phyloP scores from a whole-genome alignment of 352 stramenopile species.

The Globisporangium ultimum region DNA sequence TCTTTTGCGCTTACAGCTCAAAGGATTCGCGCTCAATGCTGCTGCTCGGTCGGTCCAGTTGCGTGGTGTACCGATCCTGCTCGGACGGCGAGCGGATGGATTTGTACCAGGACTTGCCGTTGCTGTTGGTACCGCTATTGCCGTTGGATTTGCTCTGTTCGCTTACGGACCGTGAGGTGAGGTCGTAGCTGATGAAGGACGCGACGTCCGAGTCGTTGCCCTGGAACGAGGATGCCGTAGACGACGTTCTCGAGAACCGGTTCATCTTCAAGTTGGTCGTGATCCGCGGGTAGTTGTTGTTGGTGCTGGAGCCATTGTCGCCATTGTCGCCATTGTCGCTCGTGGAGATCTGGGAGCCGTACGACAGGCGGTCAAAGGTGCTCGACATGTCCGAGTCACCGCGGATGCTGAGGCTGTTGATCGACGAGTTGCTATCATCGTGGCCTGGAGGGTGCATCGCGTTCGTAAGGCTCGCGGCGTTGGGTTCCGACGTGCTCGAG shows the following conservation, averaged over 20 bases:
- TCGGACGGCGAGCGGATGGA: slow-evolving; percentile 46
- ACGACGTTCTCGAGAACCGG: slow-evolving; percentile 9
- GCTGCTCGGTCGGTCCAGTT: slow-evolving; percentile 20
- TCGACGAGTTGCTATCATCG: background rate
- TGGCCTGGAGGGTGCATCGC: slow-evolving; percentile 1
- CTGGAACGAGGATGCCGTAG: slow-evolving; percentile 1
- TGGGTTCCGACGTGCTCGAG: background rate
- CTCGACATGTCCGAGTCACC: slow-evolving; percentile 8
- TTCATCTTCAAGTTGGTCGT: slow-evolving; percentile 11
- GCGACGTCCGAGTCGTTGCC: background rate
- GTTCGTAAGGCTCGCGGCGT: slow-evolving; percentile 5
- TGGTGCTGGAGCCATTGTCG: background rate
- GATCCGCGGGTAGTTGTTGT: slow-evolving; percentile 8
- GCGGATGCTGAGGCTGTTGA: slow-evolving; percentile 1
- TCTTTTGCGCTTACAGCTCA: slow-evolving; percentile 41
- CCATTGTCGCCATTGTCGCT: too few species aligned
- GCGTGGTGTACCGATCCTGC: slow-evolving; percentile 29
- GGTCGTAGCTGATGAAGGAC: slow-evolving; percentile 11
- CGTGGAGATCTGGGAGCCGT: slow-evolving; percentile 11
- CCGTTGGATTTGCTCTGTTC: background rate
- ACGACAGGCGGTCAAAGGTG: slow-evolving; percentile 2
- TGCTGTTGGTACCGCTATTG: background rate
- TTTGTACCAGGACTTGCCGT: slow-evolving; percentile 43
- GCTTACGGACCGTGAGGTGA: slow-evolving; percentile 5
- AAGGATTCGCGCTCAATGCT: slow-evolving; percentile 53